Evolutionary conservation across 441 rosid species (phyloP).

Genomic region (Rhodomyrtus psidioides): DNA sequence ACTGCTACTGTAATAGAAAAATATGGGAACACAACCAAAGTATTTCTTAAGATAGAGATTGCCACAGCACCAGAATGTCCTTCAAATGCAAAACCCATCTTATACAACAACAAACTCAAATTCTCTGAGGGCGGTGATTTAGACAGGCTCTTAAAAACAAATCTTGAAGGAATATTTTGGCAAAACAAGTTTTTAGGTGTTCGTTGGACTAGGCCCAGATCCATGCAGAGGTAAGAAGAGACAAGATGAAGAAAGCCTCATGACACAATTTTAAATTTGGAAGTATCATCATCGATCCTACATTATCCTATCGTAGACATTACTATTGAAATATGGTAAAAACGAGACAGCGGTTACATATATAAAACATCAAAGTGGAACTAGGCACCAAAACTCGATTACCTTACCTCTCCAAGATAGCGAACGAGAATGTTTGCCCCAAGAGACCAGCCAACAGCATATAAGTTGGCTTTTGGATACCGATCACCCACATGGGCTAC

Average conservation of each 20-base stretch:
- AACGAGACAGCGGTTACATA: neutral
- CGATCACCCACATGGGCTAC: slow-evolving; percentile 38
- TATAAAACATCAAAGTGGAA: neutral
- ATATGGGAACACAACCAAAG: neutral
- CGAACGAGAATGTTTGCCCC: slow-evolving; percentile 87
- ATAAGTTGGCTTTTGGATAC: slow-evolving; percentile 65
- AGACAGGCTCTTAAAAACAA: neutral
- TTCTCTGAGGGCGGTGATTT: neutral
- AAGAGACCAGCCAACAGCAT: slow-evolving; percentile 92
- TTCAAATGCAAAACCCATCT: neutral
- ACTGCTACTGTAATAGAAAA: neutral
- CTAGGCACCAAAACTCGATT: neutral
- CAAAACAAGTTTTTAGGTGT: neutral
- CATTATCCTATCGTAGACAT: neutral
- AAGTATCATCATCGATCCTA: neutral
- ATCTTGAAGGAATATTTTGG: neutral
- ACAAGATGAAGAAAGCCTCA: neutral
- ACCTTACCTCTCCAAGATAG: slow-evolving; percentile 58
- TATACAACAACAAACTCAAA: neutral
- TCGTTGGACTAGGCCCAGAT: neutral
- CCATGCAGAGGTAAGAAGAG: neutral
- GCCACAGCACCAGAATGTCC: neutral
- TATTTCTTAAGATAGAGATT: neutral
- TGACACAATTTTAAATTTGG: neutral
- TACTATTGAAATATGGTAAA: neutral